Conservation (phyloP, 2,329 filamentous ascomycete species). For the Stagonosporopsis tanaceti region DNA sequence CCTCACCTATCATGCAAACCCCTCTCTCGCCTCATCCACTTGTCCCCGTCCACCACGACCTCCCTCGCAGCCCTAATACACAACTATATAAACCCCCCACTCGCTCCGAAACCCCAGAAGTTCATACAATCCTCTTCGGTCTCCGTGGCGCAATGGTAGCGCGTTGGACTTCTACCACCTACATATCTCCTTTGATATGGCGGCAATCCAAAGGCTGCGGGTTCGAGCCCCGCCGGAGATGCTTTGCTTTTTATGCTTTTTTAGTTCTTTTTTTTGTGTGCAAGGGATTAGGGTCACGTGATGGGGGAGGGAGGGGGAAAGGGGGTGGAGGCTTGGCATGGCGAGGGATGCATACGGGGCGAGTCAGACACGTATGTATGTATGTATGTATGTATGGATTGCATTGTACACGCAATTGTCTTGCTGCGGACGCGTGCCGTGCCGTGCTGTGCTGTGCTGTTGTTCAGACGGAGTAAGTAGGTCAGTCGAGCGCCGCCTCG, state of each 20-base stretch:
- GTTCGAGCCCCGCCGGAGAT: slow-evolving; percentile 46
- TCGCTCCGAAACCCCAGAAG: slow-evolving; percentile 18
- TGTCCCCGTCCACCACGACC: too few relatives aligned
- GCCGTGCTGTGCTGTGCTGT: too few relatives aligned
- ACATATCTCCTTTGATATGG: background rate
- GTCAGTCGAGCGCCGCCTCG: too few relatives aligned
- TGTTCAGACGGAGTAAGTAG: too few relatives aligned
- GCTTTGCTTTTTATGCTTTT: slow-evolving; percentile 19
- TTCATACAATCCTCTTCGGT: slow-evolving; percentile 33
- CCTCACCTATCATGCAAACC: too few relatives aligned
- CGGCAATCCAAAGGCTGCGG: slow-evolving; percentile 43
- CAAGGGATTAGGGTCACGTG: background rate
- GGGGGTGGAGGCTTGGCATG: too few relatives aligned
- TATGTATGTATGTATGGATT: too few relatives aligned
- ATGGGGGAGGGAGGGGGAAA: too few relatives aligned
- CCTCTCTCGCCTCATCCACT: too few relatives aligned
- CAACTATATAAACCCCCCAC: background rate
- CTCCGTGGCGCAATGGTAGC: slow-evolving; percentile 47
- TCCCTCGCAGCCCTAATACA: too few relatives aligned
- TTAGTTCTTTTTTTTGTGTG: background rate
- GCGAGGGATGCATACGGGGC: background rate
- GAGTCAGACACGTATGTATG: background rate
- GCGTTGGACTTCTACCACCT: slow-evolving; percentile 43
- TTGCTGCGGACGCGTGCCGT: too few relatives aligned
- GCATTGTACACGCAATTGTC: too few relatives aligned